Conservation (phyloP, 495 filamentous ascomycete species). For the Neurospora sp. region DNA sequence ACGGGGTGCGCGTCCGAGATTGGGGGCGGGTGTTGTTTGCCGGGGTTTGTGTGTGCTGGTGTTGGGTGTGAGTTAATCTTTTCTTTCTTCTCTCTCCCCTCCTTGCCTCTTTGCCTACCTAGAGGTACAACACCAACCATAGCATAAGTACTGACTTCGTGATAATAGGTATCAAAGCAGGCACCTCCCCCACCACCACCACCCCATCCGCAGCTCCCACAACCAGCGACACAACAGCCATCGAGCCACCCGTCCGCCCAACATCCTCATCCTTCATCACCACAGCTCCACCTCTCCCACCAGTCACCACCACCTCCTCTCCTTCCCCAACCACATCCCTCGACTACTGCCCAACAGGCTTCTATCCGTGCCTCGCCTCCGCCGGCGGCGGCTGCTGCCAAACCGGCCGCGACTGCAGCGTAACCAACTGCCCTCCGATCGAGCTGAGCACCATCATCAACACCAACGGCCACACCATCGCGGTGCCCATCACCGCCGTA, state of each 20-base stretch:
- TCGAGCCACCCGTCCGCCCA: slow-evolving; percentile 25
- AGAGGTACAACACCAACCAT: slow-evolving; percentile 2
- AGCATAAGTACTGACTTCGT: slow-evolving; percentile 26
- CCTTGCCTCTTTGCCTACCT: slow-evolving; percentile 8
- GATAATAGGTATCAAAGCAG: slow-evolving; percentile 23
- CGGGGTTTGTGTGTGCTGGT: slow-evolving; percentile 66
- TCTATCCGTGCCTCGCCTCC: slow-evolving; percentile 42
- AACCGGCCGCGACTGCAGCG: slow-evolving; percentile 69
- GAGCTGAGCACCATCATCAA: slow-evolving; percentile 48
- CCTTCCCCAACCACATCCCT: slow-evolving; percentile 2
- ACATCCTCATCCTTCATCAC: slow-evolving; percentile 23
- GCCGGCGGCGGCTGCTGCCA: slow-evolving; percentile 53
- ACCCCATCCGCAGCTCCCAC: slow-evolving; percentile 7
- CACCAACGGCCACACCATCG: slow-evolving; percentile 56
- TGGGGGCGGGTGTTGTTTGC: slow-evolving; percentile 83
- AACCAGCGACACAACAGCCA: slow-evolving; percentile 16
- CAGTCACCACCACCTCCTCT: not conserved
- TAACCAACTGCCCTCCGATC: slow-evolving; percentile 42
- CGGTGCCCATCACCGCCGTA: slow-evolving; percentile 42
- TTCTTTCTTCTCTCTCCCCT: slow-evolving; percentile 4
- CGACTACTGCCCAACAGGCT: slow-evolving; percentile 45
- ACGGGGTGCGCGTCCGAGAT: slow-evolving; percentile 53
- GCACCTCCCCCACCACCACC: slow-evolving; percentile 9
- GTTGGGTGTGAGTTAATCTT: slow-evolving; percentile 59
- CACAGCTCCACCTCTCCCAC: not conserved